A percentile compares a stretch with the other conserved stretches of the same genome.
Conservation (phyloP, 2,329 filamentous ascomycete species). For the Fusarium sambucinum region DNA sequence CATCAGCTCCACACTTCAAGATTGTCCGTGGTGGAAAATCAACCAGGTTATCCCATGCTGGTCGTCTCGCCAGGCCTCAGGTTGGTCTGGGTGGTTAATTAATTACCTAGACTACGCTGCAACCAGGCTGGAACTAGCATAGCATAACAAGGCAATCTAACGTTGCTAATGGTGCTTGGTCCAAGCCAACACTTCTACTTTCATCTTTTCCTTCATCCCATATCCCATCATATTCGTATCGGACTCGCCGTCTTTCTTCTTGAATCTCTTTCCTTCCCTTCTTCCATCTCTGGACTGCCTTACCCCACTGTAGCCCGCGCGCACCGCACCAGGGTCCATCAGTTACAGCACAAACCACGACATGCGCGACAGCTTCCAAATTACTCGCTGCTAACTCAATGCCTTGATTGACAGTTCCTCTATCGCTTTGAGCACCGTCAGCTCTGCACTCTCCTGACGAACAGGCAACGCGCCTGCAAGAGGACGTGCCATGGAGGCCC, state of each 20-base stretch:
- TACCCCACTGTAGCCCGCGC: conserved; percentile 12
- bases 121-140: conserved; percentile 9
- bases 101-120: conserved; percentile 28
- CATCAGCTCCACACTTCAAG: conserved; percentile 28
- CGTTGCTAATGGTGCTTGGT: conserved; percentile 36
- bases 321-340: conserved; percentile 1
- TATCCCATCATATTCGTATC: conserved; percentile 23
- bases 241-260: conserved; percentile 22
- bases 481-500: conserved; percentile 48
- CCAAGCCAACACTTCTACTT: conserved; percentile 33
- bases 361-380: conserved; percentile 34
- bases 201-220: conserved; percentile 16
- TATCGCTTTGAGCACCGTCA: conserved; percentile 46
- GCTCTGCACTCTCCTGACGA: conserved; percentile 45
- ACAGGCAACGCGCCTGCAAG: conserved; percentile 37
- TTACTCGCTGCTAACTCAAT: conserved; percentile 45
- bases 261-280: conserved; percentile 12
- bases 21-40: conserved; percentile 21
- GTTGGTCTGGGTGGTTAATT: conserved; percentile 36
- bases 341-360: conserved; percentile 19
- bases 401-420: conserved; percentile 40
- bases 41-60: conserved; percentile 25
- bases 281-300: not conserved
- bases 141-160: conserved; percentile 45
- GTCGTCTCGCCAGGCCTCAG: conserved; percentile 31